Base-by-base conservation (phyloP, 768 basidiomycete species). In the Termitomyces sp. region DNA sequence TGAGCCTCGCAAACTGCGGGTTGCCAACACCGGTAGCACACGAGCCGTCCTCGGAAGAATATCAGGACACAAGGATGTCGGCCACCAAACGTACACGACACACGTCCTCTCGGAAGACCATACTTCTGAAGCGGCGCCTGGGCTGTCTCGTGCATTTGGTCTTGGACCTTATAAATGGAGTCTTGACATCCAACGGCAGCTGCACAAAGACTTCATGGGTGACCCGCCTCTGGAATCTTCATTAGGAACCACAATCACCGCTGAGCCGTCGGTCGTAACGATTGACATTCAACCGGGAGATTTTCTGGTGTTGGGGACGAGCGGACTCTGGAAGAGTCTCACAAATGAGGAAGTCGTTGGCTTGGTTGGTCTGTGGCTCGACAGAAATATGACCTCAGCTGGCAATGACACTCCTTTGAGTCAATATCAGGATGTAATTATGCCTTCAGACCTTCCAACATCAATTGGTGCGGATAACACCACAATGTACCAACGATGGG, bases 341-440 rank as follows among this genome's bases (percentile, higher is more conserved):
- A 76, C 78, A 32, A 80, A 76, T 67, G 77, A 80, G 58, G 82
- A 85, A 63, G 79, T 76, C 4, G 81, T 85, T 42, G 81, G 80
- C 0, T 73, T 85, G 29, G 76, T 83, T 29, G 83, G 80, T 3
- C 64, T 71, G 27, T 81, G 80, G 76, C 65, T 80, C 29, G 66
- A 76, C 20, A 64, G 36, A 55, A 43, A 41, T 43, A 56, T 56
- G 59, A 53, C 10, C 22, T 49, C 53, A 49, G 41, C 48, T n/a
- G 14, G 20, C 20, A 31, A 18, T 24, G 34, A 27, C 26, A 12
- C n/a, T 39, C 46, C 27, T 24, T 16, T 5, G 20, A 32, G 22
- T 53, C 52, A 42, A 24, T 43, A 53, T 53, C 39, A 43, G 26
- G 52, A 63, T 5, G 56, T 59, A 3, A 54, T 68, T 47, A 53